Base-by-base conservation (phyloP, 1,284 basidiomycete genomes). In the Marasmius sp. region DNA sequence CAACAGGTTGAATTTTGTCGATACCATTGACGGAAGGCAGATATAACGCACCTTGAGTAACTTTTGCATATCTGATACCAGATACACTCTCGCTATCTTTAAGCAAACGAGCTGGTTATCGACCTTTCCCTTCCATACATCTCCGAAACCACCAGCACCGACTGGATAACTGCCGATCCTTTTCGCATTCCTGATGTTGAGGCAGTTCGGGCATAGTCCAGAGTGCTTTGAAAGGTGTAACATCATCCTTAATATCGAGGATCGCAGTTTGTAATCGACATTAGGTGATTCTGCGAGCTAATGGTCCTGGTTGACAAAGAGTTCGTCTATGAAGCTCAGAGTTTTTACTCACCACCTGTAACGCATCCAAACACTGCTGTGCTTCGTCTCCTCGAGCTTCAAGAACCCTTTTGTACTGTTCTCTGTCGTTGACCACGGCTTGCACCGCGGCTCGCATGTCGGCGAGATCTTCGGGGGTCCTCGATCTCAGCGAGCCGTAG, bases 111-210 rank as follows among this genome's bases (percentile, higher is more conserved):
- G 20, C 39, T 60, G 38, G 3, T 45, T 34, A n/a, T 43, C 51
- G 22, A 48, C 36, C 22, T n/a, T 54, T 12, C 59, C 59, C 38
- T 51, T 58, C 57, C 57, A 58, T n/a, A 58, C 37, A 4, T 58
- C 47, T 22, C 57, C 57, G 34, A 58, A 58, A 50, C 57, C 57
- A 37, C 57, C 57, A n/a, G 33, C 45, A 6, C n/a, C 48, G 16
- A 51, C 47, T 14, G 47, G 27, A 37, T 37, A 36, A 7, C 51
- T 34, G 11, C 47, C 57, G 7, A 58, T 16, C 22, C 36, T 58
- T n/a, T 47, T 50, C 22, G 51, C 57, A 50, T 58, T 58, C 7
- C 51, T 18, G 16, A 58, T 37, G 3, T 20, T n/a, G 6, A 58
- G 34, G 36, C 47, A 58, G n/a, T 37, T 50, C 22, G 57, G 57